Percentiles rank a stretch among this genome's conserved stretches.
These are phyloP conservation scores for Catenaria anguillulae DNA, from an alignment of 371 early-diverging fungal genomes.

Conservation along the genomic window DNA sequence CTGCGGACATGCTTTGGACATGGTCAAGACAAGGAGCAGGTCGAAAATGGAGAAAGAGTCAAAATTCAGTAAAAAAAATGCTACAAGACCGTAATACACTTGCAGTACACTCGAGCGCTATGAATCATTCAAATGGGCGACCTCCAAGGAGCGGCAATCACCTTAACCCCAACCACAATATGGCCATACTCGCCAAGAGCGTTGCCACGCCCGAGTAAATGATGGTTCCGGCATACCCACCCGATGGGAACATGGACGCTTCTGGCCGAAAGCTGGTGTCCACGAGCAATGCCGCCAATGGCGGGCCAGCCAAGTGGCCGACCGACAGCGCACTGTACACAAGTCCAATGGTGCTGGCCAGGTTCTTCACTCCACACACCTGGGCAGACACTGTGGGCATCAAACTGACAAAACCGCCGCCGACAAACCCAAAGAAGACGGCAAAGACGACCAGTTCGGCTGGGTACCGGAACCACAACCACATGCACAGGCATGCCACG, in stretches of 20 bases:
- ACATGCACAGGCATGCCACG: slow-evolving; percentile 34
- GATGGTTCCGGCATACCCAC: slow-evolving; percentile 31
- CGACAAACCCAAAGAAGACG: slow-evolving; percentile 40
- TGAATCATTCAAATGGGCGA: no score
- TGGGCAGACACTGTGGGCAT: slow-evolving; percentile 30
- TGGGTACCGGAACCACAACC: slow-evolving; percentile 37
- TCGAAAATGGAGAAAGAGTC: no score
- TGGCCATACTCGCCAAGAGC: background rate
- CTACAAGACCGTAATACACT: no score
- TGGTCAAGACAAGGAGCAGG: no score
- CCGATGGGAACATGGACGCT: slow-evolving; percentile 55
- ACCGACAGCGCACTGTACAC: slow-evolving; percentile 22
- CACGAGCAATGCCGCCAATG: background rate
- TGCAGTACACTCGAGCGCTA: no score
- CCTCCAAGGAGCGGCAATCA: no score
- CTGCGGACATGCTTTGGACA: no score
- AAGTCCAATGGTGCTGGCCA: slow-evolving; percentile 22
- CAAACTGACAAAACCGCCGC: slow-evolving; percentile 37
- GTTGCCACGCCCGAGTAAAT: background rate
- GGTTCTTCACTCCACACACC: slow-evolving; percentile 29
- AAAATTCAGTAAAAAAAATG: no score
- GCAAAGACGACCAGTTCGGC: slow-evolving; percentile 31
- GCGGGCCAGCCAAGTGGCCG: slow-evolving; percentile 14
- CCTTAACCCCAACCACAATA: background rate
- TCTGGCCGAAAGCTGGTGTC: background rate